Percentiles rank a stretch among this genome's conserved stretches.
phyloP scores from a whole-genome alignment of 1,284 basidiomycete species.

The Austroboletus niveus region DNA sequence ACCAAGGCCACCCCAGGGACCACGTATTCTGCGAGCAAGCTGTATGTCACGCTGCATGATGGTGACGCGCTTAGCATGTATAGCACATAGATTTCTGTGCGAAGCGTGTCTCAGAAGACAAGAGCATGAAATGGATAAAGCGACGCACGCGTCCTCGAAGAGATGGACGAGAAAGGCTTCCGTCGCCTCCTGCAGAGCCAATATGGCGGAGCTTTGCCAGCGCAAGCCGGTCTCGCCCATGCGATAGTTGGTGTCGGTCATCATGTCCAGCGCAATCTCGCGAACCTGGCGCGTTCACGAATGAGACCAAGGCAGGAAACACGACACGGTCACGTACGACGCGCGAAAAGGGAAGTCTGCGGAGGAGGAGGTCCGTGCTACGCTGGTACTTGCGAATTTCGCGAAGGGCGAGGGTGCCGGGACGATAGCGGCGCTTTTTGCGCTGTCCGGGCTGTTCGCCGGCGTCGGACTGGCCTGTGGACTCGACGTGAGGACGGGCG shows the following conservation, averaged over 20 bases:
- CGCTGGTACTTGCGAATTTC: conserved; percentile 96
- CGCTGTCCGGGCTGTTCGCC: conserved; percentile 29
- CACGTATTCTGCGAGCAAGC: conserved; percentile 91
- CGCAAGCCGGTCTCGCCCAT: conserved; percentile 63
- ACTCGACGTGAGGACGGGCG: conserved; percentile 7
- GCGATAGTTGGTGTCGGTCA: conserved; percentile 67
- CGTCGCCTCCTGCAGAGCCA: conserved; percentile 92
- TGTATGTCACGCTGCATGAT: conserved; percentile 98
- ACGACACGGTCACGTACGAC: conserved; percentile 56
- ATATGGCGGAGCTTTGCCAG: conserved; percentile 89
- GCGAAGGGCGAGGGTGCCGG: conserved; percentile 84
- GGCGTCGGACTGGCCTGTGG: conserved; percentile 23
- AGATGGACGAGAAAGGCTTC: conserved; percentile 93
- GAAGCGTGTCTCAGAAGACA: conserved; percentile 5
- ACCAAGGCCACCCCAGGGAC: conserved; percentile 67
- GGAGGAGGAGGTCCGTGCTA: conserved; percentile 83
- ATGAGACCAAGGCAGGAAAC: neutral
- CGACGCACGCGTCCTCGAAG: conserved; percentile 92
- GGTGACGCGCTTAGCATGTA: conserved; percentile 98
- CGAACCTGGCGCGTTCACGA: conserved; percentile 67
- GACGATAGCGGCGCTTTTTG: conserved; percentile 70
- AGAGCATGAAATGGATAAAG: neutral
- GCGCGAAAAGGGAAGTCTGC: conserved; percentile 89
- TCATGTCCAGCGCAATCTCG: conserved; percentile 88
- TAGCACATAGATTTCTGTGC: conserved; percentile 89